Evolutionary conservation across 805 yeast genomes (phyloP), one percentile per base, ranked within the genome.

Genomic region (Ogataea methylovora): DNA sequence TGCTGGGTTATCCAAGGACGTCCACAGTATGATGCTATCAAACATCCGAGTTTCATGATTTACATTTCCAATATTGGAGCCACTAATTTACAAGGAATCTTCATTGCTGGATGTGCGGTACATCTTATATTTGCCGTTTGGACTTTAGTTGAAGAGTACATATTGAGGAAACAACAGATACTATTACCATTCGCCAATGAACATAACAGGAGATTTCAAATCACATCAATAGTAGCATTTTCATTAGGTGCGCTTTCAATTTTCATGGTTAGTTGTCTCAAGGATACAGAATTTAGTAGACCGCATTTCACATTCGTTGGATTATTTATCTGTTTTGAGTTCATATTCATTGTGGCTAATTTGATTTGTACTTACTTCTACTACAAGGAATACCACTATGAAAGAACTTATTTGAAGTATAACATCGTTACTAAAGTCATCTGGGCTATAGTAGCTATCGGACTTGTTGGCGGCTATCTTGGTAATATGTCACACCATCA

Each of bases 61-160:
- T 90, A 82, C 58, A 74, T 90, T 32, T 82, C 94, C 3, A 84
- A 88, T 49, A 73, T 88, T 33, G 96, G 90, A 3, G 96, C 97
- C 8, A 83, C 95, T 8, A 79, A 77, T 45, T 61, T 86, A 32
- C 83, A 87, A 53, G 94, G 95, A 1, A 58, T 88, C 15, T 90
- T 90, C 57, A 85, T 88, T 25, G 61, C 81, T 13, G 79, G 94
- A 46, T 66, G 84, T 2, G 84, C 79, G 0, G 67, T 77, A 52
- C 95, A 86, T 60, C 94, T 87, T 11, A 60, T 84, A 4, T 76
- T 84, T 45, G 84, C 75, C 43, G 74, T 76, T 24, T 65, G 84
- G 24, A 68, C 87, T 1, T 57, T 83, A 21, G 55, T 73, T 5
- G 63, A 76, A 42, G 95, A 84, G 51, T 73, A 71, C 43, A 65